phyloP scores from a whole-genome alignment of 352 stramenopile genomes.

The Globisporangium okanoganense region DNA sequence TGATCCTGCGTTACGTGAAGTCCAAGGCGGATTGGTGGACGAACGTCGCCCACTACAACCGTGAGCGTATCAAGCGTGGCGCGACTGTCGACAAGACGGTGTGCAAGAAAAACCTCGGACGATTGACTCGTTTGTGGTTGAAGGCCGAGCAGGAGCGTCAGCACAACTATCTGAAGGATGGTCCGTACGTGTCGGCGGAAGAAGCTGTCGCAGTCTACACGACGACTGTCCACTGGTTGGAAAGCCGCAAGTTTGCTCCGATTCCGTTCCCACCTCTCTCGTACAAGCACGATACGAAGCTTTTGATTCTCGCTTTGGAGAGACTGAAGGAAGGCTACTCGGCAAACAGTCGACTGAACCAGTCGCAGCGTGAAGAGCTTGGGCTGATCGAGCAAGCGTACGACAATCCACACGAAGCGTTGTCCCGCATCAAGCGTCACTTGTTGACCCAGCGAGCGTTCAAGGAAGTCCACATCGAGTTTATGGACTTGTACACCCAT shows the following conservation, averaged over 20 bases:
- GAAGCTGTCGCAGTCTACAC: constrained; percentile 99
- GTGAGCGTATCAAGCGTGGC: constrained; percentile 98
- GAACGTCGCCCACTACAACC: constrained; percentile 99
- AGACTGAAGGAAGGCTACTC: constrained; percentile 99
- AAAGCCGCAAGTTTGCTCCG: constrained; percentile 98
- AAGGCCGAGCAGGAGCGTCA: constrained; percentile 99
- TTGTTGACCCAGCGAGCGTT: constrained; percentile 99
- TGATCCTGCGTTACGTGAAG: constrained; percentile 99
- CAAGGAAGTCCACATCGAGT: constrained; percentile 99
- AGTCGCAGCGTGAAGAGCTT: constrained; percentile 97
- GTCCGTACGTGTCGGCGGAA: constrained; percentile 98
- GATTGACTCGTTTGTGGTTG: constrained; percentile 98
- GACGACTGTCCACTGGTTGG: constrained; percentile 99
- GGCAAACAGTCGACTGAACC: constrained; percentile 97
- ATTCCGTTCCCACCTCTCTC: constrained; percentile 99
- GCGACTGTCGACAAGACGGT: constrained; percentile 99
- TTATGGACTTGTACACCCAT: constrained; percentile 99
- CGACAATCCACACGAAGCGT: constrained; percentile 98
- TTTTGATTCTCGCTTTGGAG: constrained; percentile 98
- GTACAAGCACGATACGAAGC: constrained; percentile 99
- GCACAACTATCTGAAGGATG: constrained; percentile 99
- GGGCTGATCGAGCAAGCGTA: constrained; percentile 99
- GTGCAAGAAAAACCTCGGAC: constrained; percentile 99
- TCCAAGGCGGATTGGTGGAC: constrained; percentile 98
- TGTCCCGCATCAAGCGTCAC: constrained; percentile 99